phyloP scores from a whole-genome alignment of 2,329 filamentous ascomycete genomes.

The Penicillium sumatraense region DNA sequence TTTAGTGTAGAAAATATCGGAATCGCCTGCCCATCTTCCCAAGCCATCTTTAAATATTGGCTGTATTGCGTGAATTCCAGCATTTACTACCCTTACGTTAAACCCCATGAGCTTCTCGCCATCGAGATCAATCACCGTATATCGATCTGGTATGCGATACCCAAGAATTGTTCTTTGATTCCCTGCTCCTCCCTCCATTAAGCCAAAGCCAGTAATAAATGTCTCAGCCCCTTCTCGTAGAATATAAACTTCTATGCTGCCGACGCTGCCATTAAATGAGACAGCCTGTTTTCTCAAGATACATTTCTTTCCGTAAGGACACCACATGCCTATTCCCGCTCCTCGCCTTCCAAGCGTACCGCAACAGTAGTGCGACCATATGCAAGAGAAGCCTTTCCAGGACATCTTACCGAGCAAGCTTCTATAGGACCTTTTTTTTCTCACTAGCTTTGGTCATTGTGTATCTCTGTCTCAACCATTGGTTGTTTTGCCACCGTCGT shows the following conservation, averaged over 20 bases:
- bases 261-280: neutral
- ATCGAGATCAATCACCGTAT: conserved; percentile 1
- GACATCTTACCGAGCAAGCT: neutral
- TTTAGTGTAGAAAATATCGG: neutral
- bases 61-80: conserved; percentile 5
- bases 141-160: conserved; percentile 7
- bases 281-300: conserved; percentile 1
- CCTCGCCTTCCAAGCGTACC: neutral
- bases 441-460: conserved; percentile 2
- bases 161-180: conserved; percentile 1
- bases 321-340: too few relatives aligned
- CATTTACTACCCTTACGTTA: neutral
- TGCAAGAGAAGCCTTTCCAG: neutral
- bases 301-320: too few relatives aligned
- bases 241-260: conserved; percentile 3
- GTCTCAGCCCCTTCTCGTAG: conserved; percentile 1
- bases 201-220: conserved; percentile 7
- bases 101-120: conserved; percentile 7
- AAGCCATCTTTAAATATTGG: neutral
- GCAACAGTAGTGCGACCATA: too few relatives aligned
- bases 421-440: neutral
- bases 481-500: conserved; percentile 6
- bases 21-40: conserved; percentile 7
- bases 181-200: neutral
- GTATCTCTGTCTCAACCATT: conserved; percentile 8